Conservation (phyloP, 2,329 filamentous ascomycete genomes). For the Dactylonectria macrodidyma region DNA sequence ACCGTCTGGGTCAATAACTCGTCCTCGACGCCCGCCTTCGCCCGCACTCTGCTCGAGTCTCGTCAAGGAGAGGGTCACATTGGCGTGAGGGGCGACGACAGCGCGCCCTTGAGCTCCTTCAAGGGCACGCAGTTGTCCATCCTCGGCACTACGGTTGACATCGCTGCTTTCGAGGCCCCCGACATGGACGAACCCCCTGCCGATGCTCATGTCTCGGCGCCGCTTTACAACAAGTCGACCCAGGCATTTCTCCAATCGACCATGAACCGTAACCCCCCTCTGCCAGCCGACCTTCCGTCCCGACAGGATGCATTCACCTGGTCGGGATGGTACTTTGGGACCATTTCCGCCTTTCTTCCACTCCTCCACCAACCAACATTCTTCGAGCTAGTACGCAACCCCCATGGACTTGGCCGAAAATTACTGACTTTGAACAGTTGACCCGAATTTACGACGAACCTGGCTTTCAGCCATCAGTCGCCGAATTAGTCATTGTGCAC, state of each 20-base stretch:
- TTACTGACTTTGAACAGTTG: constrained; percentile 58
- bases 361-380: constrained; percentile 84
- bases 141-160: constrained; percentile 84
- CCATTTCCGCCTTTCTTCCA: constrained; percentile 80
- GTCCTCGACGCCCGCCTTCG: constrained; percentile 46
- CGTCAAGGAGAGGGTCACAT: constrained; percentile 75
- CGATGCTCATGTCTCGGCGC: constrained; percentile 57
- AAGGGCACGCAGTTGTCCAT: constrained; percentile 84
- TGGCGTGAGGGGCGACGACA: constrained; percentile 75
- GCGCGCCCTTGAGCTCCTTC: constrained; percentile 78
- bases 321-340: constrained; percentile 82
- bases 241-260: constrained; percentile 77
- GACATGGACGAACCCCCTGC: constrained; percentile 72
- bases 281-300: constrained; percentile 73
- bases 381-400: constrained; percentile 72
- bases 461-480: constrained; percentile 71
- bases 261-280: constrained; percentile 71
- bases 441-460: constrained; percentile 79
- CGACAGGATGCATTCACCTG: constrained; percentile 77
- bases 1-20: constrained; percentile 55
- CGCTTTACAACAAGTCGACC: constrained; percentile 80
- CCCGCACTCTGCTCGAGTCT: constrained; percentile 56
- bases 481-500: constrained; percentile 80
- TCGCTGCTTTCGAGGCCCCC: constrained; percentile 78
- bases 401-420: neutral